Evolutionary conservation across 1,284 basidiomycete species (phyloP).

Genomic region (Coriolopsis trogii): DNA sequence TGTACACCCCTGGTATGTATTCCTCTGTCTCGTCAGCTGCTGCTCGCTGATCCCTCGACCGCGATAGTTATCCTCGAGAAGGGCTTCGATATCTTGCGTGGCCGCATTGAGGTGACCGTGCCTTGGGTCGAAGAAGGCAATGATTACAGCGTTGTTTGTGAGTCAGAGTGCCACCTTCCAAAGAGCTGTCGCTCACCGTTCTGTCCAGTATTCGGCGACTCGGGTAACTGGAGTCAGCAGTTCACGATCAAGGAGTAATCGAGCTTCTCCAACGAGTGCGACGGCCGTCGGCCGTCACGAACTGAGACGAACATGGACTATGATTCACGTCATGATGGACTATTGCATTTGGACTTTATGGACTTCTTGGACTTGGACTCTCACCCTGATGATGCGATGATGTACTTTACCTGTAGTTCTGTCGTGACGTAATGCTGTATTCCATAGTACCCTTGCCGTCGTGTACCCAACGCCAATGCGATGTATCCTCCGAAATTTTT

Average conservation of each 20-base stretch:
- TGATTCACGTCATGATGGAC: too few species aligned
- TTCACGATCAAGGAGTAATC: slow-evolving; percentile 26
- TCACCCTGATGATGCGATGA: background rate
- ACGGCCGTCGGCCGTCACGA: too few species aligned
- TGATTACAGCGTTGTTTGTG: slow-evolving; percentile 31
- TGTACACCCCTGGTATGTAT: slow-evolving; percentile 10
- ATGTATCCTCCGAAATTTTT: too few species aligned
- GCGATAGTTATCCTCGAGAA: slow-evolving; percentile 22
- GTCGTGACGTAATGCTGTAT: too few species aligned
- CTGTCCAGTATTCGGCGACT: slow-evolving; percentile 32
- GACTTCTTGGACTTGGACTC: background rate
- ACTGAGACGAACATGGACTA: background rate
- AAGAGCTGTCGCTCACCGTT: background rate
- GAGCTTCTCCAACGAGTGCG: too few species aligned
- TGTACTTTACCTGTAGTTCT: background rate
- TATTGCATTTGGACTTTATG: too few species aligned
- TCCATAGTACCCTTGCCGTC: too few species aligned
- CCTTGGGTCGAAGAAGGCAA: slow-evolving; percentile 26
- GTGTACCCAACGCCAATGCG: too few species aligned
- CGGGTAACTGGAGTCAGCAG: slow-evolving; percentile 31
- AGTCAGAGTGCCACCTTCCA: too few species aligned
- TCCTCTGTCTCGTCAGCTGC: background rate
- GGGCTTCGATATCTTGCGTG: slow-evolving; percentile 28
- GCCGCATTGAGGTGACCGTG: slow-evolving; percentile 29
- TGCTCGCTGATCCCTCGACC: background rate